phyloP scores from a whole-genome alignment of 2,329 filamentous ascomycete species.

The Trichoderma cornu-damae region DNA sequence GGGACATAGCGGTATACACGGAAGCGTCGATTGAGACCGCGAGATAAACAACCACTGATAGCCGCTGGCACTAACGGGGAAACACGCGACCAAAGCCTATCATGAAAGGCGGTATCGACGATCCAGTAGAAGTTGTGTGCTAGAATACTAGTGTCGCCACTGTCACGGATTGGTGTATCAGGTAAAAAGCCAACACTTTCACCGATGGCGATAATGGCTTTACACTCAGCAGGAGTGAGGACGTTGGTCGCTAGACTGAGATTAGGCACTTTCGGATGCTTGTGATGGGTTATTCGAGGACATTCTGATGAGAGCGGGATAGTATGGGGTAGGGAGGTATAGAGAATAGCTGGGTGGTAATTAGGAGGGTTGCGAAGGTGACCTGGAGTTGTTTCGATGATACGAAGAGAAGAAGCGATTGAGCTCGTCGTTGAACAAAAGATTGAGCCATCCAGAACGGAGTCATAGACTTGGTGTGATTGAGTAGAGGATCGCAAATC shows the following conservation, averaged over 20 bases:
- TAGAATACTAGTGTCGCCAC: conserved; percentile 58
- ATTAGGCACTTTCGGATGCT: conserved; percentile 59
- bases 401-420: conserved; percentile 42
- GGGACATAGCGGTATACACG: conserved; percentile 68
- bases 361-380: conserved; percentile 61
- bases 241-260: conserved; percentile 57
- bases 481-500: conserved; percentile 45
- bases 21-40: conserved; percentile 65
- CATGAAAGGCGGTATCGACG: conserved; percentile 57
- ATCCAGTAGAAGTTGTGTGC: conserved; percentile 74
- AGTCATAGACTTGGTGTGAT: conserved; percentile 47
- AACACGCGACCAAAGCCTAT: conserved; percentile 58
- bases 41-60: conserved; percentile 51
- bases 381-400: conserved; percentile 59
- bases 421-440: conserved; percentile 37
- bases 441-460: conserved; percentile 54
- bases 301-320: conserved; percentile 44
- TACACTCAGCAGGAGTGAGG: conserved; percentile 57
- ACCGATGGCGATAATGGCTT: conserved; percentile 59
- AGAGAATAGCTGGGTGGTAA: conserved; percentile 60
- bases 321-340: conserved; percentile 54
- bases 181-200: conserved; percentile 62
- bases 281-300: conserved; percentile 48
- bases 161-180: conserved; percentile 61
- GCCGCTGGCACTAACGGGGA: conserved; percentile 50